Evolutionary conservation across 768 basidiomycete species (phyloP).

Genomic region (Boletus pseudopeckii): DNA sequence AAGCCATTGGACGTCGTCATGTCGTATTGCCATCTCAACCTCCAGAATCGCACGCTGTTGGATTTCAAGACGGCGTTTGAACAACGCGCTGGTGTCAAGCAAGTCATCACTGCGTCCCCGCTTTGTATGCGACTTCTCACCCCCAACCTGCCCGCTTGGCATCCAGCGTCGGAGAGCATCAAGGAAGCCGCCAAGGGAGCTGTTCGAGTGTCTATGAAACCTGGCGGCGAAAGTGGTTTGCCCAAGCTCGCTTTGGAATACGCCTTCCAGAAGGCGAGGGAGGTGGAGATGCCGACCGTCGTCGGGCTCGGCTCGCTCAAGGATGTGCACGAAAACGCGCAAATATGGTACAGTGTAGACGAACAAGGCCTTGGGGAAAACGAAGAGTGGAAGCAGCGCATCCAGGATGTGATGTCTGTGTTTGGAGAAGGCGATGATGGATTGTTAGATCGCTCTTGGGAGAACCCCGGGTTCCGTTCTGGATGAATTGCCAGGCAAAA

Average conservation of each 20-base stretch:
- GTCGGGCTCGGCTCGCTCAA: conserved; percentile 64
- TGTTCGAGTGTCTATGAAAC: conserved; percentile 23
- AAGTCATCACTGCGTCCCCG: conserved; percentile 77
- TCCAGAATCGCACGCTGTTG: conserved; percentile 65
- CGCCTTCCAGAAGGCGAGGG: conserved; percentile 49
- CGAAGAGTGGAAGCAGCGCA: conserved; percentile 44
- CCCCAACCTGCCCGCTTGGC: conserved; percentile 59
- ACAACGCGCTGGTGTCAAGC: conserved; percentile 59
- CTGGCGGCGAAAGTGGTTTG: conserved; percentile 43
- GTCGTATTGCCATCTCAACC: conserved; percentile 75
- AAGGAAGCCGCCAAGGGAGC: conserved; percentile 42
- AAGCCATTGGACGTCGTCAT: conserved; percentile 75
- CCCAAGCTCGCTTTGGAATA: conserved; percentile 73
- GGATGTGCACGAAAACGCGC: conserved; percentile 75
- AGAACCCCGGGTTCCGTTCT: conserved; percentile 43
- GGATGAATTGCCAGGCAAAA: conserved; percentile 1
- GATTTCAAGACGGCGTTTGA: conserved; percentile 56
- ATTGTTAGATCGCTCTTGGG: conserved; percentile 70
- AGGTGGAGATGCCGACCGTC: conserved; percentile 56
- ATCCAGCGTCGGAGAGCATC: conserved; percentile 63
- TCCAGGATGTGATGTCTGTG: conserved; percentile 34
- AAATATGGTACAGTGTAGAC: conserved; percentile 61
- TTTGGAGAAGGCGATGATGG: conserved; percentile 44
- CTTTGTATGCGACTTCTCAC: conserved; percentile 82
- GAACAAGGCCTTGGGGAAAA: conserved; percentile 32